Conservation (phyloP, 495 filamentous ascomycete genomes). For the Neurospora sp. region DNA sequence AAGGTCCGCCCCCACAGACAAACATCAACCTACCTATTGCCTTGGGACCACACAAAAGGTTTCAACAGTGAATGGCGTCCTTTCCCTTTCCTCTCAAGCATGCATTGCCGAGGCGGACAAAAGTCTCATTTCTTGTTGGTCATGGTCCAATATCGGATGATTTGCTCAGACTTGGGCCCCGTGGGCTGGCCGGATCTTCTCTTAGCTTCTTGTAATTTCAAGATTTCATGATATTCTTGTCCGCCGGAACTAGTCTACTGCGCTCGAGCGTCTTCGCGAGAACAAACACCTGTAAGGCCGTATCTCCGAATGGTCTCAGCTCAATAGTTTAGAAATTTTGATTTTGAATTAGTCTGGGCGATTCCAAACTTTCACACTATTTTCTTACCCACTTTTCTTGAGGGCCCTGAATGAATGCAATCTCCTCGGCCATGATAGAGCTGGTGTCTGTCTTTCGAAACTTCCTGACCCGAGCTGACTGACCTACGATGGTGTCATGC, state of each 20-base stretch:
- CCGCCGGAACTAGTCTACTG: neutral
- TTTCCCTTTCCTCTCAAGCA: neutral
- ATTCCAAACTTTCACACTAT: neutral
- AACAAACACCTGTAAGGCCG: neutral
- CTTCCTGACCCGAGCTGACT: neutral
- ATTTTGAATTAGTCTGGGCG: neutral
- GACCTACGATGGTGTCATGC: neutral
- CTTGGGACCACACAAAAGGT: neutral
- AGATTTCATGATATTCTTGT: neutral
- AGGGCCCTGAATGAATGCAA: neutral
- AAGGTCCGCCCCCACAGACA: neutral
- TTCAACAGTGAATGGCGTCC: neutral
- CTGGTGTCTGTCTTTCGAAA: neutral
- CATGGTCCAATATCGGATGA: neutral
- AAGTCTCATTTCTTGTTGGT: neutral
- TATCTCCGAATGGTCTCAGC: neutral
- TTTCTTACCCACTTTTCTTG: neutral
- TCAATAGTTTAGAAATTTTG: neutral
- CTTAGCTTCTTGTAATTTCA: neutral
- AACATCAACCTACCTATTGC: neutral
- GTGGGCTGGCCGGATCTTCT: neutral
- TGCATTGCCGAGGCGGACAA: neutral
- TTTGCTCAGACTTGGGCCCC: neutral
- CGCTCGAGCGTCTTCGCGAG: neutral
- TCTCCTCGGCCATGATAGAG: neutral